These are phyloP conservation scores for Alternaria atra DNA, from an alignment of 2,329 filamentous ascomycete genomes.

Conservation along the genomic window DNA sequence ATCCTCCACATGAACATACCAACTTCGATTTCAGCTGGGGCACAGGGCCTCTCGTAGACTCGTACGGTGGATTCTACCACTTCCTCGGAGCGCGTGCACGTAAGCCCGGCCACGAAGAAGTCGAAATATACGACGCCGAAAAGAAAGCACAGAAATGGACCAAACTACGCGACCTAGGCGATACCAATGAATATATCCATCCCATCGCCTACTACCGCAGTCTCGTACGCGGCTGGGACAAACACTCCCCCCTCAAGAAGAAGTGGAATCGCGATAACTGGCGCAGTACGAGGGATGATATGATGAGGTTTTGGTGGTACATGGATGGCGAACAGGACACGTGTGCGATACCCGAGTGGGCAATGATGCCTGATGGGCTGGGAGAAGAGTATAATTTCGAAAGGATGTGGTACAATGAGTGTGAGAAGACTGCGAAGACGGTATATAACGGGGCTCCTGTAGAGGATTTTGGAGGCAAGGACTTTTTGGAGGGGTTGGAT, in stretches of 20 bases:
- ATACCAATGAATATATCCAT: slow-evolving; percentile 63
- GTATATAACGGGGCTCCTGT: slow-evolving; percentile 20
- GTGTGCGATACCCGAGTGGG: slow-evolving; percentile 41
- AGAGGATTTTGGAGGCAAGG: slow-evolving; percentile 25
- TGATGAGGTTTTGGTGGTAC: slow-evolving; percentile 42
- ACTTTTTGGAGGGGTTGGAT: slow-evolving; percentile 39
- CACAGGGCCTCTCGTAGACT: slow-evolving; percentile 54
- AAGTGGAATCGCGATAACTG: slow-evolving; percentile 34
- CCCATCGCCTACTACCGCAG: slow-evolving; percentile 48
- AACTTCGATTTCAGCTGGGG: slow-evolving; percentile 58
- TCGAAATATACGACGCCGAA: slow-evolving; percentile 38
- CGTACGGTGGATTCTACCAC: slow-evolving; percentile 54
- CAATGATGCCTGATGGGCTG: slow-evolving; percentile 30
- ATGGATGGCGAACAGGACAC: slow-evolving; percentile 23
- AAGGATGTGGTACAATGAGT: slow-evolving; percentile 39
- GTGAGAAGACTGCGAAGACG: slow-evolving; percentile 31
- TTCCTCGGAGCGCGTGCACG: slow-evolving; percentile 54
- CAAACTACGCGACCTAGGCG: slow-evolving; percentile 50
- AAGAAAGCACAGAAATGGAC: slow-evolving; percentile 48
- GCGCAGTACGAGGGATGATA: slow-evolving; percentile 20
- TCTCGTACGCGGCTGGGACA: slow-evolving; percentile 35
- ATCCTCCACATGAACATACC: slow-evolving; percentile 44
- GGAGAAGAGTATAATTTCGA: slow-evolving; percentile 39
- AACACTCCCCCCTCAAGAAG: slow-evolving; percentile 31
- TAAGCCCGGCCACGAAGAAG: slow-evolving; percentile 57